Base-by-base conservation (phyloP, 1,139 yeast genomes). In the Protomyces arabidopsidicola region DNA sequence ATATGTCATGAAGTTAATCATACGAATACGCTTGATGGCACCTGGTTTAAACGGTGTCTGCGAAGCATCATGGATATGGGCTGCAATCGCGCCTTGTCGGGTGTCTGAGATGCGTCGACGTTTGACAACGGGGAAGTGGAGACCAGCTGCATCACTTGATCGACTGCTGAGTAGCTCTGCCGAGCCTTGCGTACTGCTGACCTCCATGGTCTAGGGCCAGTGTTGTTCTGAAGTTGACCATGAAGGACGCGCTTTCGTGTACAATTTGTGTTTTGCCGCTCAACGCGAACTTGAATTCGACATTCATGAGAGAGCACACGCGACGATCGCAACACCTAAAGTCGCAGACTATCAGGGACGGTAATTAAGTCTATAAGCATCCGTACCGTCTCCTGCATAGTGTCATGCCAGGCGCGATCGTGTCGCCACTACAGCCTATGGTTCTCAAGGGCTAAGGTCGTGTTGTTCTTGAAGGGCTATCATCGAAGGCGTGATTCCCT, bases 1-100 rank as follows among this genome's bases (percentile, higher is more conserved):
- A 72, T 91, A 91, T 0, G 97, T 90, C 71, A 95, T 90, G 77
- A 91, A 91, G 74, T 91, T 88, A 66, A 75, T 76, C 66, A 90
- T 81, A 65, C 79, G 80, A 36, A 90, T 85, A 53, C 82, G 79
- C n/a, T 87, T 74, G 58, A 91, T 82, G 52, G 87, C 81, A 0
- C 97, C 98, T 0, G 88, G 76, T 54, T 70, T 71, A 59, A 68
- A 60, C 6, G 42, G 48, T 10, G 18, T 12, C 6, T 42, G 22
- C 12, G 20, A 8, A 12, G 48, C 48, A 20, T 42, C 10, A 16
- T 42, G 8, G 48, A 20, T 5, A 16, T n/a, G 20, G 22, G 48
- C 16, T 10, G 22, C 12, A n/a, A 6, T n/a, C 18, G 42, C 14
- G 6, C 9, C 42, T 12, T 36, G 42, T 12, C 9, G 16, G 4